These are phyloP conservation scores for Metschnikowia bowlesiae DNA, from an alignment of 805 yeast genomes.

Conservation along the genomic window DNA sequence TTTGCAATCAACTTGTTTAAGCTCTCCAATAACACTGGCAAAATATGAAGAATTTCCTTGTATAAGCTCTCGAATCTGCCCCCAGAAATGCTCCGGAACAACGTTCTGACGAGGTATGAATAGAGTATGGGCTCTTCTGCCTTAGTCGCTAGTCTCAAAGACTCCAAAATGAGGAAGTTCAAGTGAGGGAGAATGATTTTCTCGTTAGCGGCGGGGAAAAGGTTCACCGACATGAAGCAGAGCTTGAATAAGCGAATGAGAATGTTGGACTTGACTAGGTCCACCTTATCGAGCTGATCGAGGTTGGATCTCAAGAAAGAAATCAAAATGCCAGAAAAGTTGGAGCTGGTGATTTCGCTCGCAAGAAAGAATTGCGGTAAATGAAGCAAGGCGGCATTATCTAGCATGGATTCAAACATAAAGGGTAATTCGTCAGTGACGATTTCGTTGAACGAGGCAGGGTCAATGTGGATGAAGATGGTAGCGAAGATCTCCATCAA, in stretches of 20 bases:
- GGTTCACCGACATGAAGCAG: constrained; percentile 92
- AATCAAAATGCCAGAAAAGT: constrained; percentile 79
- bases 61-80: constrained; percentile 92
- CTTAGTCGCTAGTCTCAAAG: constrained; percentile 71
- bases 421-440: constrained; percentile 74
- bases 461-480: constrained; percentile 88
- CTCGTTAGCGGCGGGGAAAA: constrained; percentile 86
- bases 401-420: constrained; percentile 71
- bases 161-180: constrained; percentile 74
- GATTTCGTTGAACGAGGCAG: constrained; percentile 92
- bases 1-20: constrained; percentile 77
- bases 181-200: constrained; percentile 83
- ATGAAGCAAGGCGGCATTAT: constrained; percentile 81
- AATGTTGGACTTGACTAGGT: constrained; percentile 71
- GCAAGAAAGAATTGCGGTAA: constrained; percentile 93
- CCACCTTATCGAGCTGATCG: constrained; percentile 75
- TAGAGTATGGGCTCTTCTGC: constrained; percentile 90
- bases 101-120: constrained; percentile 79
- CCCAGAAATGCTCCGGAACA: constrained; percentile 94
- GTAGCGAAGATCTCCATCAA: constrained; percentile 94
- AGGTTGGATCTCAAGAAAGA: constrained; percentile 70
- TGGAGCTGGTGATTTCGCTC: constrained; percentile 89
- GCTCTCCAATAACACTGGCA: constrained; percentile 82
- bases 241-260: constrained; percentile 82
- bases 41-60: constrained; percentile 85